Conservation (phyloP, 805 yeast species). For the Wickerhamiella domercqiae region DNA sequence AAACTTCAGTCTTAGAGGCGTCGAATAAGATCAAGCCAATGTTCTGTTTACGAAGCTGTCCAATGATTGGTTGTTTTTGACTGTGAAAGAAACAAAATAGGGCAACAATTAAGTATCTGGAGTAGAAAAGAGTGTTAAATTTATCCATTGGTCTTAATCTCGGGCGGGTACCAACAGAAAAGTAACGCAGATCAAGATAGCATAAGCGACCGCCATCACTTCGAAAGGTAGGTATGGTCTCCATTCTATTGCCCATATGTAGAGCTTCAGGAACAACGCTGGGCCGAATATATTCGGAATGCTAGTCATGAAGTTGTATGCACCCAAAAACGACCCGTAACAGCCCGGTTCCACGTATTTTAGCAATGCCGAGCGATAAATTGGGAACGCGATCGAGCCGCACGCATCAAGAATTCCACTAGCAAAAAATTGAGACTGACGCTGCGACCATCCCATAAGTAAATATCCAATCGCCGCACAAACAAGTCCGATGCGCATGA, state of each 20-base stretch:
- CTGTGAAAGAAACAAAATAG: no score
- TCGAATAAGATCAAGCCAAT: no score
- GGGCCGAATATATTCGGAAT: conserved; percentile 11
- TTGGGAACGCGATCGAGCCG: conserved; percentile 19
- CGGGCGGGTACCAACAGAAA: conserved; percentile 8
- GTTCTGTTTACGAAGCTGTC: no score
- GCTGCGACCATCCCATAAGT: conserved; percentile 15
- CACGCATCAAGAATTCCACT: conserved; percentile 19
- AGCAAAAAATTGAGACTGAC: conserved; percentile 14
- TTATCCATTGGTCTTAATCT: no score
- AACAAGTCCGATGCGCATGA: conserved; percentile 17
- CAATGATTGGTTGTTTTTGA: no score
- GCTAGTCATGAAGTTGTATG: conserved; percentile 13
- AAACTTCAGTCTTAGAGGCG: no score
- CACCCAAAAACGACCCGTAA: conserved; percentile 22
- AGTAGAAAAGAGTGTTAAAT: not conserved
- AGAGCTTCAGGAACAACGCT: conserved; percentile 13
- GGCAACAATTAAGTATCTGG: no score
- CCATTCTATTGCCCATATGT: conserved; percentile 12
- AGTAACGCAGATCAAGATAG: conserved; percentile 6
- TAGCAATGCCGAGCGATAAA: conserved; percentile 19
- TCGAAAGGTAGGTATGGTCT: conserved; percentile 16
- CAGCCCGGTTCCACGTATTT: conserved; percentile 19
- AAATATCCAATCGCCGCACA: conserved; percentile 17
- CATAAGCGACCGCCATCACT: conserved; percentile 7